phyloP scores from a whole-genome alignment of 129 eudicot genomes.

The Deinandra increscens region DNA sequence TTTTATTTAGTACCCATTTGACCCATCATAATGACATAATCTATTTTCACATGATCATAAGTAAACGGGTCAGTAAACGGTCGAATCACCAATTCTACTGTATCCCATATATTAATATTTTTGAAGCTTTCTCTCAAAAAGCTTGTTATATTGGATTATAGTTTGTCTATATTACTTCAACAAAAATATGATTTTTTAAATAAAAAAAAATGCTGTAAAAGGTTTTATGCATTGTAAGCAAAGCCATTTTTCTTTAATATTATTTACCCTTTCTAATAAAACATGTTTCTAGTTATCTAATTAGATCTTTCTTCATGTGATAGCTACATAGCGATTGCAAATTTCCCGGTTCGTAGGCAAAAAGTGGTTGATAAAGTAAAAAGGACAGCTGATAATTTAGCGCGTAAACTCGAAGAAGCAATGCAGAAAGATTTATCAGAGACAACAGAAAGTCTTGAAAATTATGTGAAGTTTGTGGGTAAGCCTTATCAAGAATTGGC shows the following conservation, averaged over 20 bases:
- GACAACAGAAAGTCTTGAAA: conserved; percentile 46
- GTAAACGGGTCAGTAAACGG: conserved; percentile 3
- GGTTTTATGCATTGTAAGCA: too few species aligned
- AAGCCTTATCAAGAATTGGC: conserved; percentile 78
- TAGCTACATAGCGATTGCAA: conserved; percentile 78
- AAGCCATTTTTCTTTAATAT: too few species aligned
- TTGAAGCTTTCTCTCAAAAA: not conserved
- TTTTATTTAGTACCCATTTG: not conserved
- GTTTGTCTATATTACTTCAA: not conserved
- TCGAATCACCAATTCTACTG: not conserved
- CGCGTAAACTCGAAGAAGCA: conserved; percentile 74
- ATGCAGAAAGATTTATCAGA: conserved; percentile 75
- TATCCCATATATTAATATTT: not conserved
- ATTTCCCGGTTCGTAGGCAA: conserved; percentile 76
- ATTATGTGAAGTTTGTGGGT: conserved; percentile 55
- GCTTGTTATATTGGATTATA: not conserved
- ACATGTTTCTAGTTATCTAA: conserved; percentile 14
- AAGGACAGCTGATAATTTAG: conserved; percentile 67
- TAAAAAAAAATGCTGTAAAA: not conserved
- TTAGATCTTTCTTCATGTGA: conserved; percentile 18
- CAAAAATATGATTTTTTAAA: not conserved
- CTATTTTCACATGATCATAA: not conserved
- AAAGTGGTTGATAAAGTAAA: conserved; percentile 67
- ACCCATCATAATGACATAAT: not conserved
- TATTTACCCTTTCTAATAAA: too few species aligned